Evolutionary conservation across 768 basidiomycete species (phyloP).

Genomic region (Boletus rubroflammeus): DNA sequence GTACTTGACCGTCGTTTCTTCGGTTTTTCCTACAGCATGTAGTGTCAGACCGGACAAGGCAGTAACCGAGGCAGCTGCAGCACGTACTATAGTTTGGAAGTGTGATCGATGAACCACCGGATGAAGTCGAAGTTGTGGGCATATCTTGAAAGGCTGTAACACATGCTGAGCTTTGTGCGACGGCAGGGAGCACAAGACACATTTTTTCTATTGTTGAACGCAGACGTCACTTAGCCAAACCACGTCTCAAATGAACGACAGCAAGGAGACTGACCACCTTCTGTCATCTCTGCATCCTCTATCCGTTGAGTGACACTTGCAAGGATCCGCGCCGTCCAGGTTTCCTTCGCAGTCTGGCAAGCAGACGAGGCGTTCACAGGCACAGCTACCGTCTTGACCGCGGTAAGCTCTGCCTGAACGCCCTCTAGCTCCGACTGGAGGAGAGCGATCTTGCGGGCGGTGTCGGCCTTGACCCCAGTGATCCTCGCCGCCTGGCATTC

Average conservation of each 20-base stretch:
- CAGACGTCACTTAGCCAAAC: not conserved
- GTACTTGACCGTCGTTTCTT: constrained; percentile 1
- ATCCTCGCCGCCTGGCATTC: constrained; percentile 17
- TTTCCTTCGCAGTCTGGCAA: constrained; percentile 7
- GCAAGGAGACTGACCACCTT: constrained; percentile 3
- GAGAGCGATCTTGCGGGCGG: constrained; percentile 15
- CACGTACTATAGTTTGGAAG: constrained; percentile 5
- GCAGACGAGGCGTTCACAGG: not conserved
- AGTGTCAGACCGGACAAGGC: not conserved
- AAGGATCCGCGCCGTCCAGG: not conserved
- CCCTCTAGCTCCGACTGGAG: constrained; percentile 13
- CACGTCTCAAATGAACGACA: not conserved
- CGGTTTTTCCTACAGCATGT: not conserved
- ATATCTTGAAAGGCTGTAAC: not conserved
- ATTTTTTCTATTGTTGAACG: not conserved
- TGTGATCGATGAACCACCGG: not conserved
- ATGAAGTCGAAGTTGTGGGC: not conserved
- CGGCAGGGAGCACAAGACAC: not conserved
- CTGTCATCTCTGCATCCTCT: not conserved
- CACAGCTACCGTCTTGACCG: constrained; percentile 1
- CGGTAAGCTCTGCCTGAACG: constrained; percentile 7
- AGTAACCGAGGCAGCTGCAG: not conserved
- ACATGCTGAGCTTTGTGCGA: not conserved
- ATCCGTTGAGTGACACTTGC: not conserved
- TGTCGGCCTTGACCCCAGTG: constrained; percentile 14